phyloP scores from a whole-genome alignment of 805 yeast genomes.

The Myxozyma vanderwaltii region DNA sequence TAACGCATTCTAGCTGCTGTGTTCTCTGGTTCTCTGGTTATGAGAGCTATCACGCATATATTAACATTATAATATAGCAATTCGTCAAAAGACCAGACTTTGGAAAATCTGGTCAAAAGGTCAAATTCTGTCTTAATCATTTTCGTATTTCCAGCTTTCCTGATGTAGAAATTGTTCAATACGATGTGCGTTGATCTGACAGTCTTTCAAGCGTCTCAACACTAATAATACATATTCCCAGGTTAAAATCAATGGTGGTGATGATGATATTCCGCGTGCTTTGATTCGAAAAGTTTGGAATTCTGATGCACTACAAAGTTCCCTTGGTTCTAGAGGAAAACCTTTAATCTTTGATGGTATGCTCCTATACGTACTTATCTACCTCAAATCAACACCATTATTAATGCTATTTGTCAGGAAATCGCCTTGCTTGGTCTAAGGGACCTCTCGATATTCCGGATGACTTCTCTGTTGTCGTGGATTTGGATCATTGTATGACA shows the following conservation, averaged over 20 bases:
- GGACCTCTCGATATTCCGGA: conserved; percentile 18
- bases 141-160: conserved; percentile 14
- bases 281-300: conserved; percentile 10
- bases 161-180: conserved; percentile 19
- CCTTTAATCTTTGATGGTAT: conserved; percentile 16
- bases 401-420: conserved; percentile 1
- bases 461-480: conserved; percentile 7
- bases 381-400: too few relatives aligned
- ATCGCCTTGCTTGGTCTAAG: conserved; percentile 18
- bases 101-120: conserved; percentile 11
- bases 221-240: neutral
- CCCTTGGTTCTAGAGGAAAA: conserved; percentile 7
- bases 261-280: neutral
- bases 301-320: neutral
- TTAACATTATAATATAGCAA: neutral
- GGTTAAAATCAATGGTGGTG: conserved; percentile 11
- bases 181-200: conserved; percentile 13
- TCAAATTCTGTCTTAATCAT: conserved; percentile 16
- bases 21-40: too few relatives aligned
- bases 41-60: too few relatives aligned
- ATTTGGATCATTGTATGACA: conserved; percentile 11
- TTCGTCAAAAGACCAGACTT: conserved; percentile 23
- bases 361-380: neutral
- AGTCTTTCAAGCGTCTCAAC: neutral
- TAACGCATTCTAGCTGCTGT: neutral